Percentiles rank a stretch among this genome's conserved stretches.
Conservation (phyloP, 345 rosid species). For the Populus euphratica region DNA sequence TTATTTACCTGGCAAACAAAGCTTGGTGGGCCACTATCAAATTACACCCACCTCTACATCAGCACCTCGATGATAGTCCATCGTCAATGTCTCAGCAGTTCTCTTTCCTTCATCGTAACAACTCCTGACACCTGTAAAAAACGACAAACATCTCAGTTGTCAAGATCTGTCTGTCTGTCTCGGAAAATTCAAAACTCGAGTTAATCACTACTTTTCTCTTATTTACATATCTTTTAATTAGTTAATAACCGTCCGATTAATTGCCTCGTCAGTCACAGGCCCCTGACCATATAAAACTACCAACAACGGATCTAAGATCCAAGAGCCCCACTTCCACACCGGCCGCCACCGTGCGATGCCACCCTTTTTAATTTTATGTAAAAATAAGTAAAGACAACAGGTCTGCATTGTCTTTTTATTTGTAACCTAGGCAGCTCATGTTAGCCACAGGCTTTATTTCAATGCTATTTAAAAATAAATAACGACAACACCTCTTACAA, state of each 20-base stretch:
- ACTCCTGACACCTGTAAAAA: slow-evolving; percentile 87
- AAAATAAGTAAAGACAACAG: not conserved
- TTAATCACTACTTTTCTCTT: not conserved
- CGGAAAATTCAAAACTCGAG: not conserved
- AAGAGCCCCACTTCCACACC: not conserved
- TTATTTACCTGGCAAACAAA: not conserved
- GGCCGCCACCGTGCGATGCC: not conserved
- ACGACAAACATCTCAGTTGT: not conserved
- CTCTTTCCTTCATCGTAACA: slow-evolving; percentile 99
- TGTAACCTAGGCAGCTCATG: not conserved
- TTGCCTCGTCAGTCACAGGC: not conserved
- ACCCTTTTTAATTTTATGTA: not conserved
- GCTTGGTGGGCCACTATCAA: not conserved
- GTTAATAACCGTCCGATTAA: not conserved
- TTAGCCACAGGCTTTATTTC: not conserved
- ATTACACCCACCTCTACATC: slow-evolving; percentile 61
- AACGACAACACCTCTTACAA: not conserved
- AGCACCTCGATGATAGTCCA: slow-evolving; percentile 97
- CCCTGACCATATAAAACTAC: not conserved
- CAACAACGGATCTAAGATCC: not conserved
- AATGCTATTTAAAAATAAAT: not conserved
- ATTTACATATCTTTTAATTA: not conserved
- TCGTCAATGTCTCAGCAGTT: slow-evolving; percentile 92
- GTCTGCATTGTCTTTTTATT: not conserved
- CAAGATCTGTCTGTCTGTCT: not conserved